Evolutionary conservation across 352 stramenopile genomes (phyloP).

Genomic region (Phytophthora ohioensis): DNA sequence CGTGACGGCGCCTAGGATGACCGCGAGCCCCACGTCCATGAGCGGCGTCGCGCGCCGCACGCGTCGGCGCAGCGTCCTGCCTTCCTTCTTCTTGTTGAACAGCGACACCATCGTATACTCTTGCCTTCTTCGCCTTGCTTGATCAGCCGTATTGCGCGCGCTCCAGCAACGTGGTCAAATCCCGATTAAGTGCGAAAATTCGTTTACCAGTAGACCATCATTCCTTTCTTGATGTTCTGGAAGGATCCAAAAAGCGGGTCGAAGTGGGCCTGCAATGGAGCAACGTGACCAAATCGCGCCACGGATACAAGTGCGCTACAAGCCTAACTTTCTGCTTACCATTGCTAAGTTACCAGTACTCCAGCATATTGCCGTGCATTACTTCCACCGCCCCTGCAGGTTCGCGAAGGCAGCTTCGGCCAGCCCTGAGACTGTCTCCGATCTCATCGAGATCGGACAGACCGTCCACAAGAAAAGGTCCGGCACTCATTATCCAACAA

Average conservation of each 20-base stretch:
- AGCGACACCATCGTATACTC: slow-evolving; percentile 37
- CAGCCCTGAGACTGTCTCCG: slow-evolving; percentile 19
- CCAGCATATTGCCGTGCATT: background rate
- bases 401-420: slow-evolving; percentile 21
- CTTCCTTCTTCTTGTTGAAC: slow-evolving; percentile 61
- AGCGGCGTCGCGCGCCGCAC: slow-evolving; percentile 62
- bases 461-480: slow-evolving; percentile 27
- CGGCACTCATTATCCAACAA: slow-evolving; percentile 21
- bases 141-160: background rate
- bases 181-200: slow-evolving; percentile 19
- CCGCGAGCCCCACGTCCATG: slow-evolving; percentile 66
- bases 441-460: slow-evolving; percentile 18
- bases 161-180: slow-evolving; percentile 1
- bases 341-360: too few relatives aligned
- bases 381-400: background rate
- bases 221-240: slow-evolving; percentile 37
- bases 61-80: slow-evolving; percentile 57
- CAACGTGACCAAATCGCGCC: background rate
- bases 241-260: slow-evolving; percentile 32
- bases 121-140: slow-evolving; percentile 1
- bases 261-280: slow-evolving; percentile 1
- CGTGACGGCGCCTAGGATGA: slow-evolving; percentile 61
- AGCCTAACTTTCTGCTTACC: background rate
- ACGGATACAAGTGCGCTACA: background rate
- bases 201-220: slow-evolving; percentile 17